These are phyloP conservation scores for Cicer pinnatifidum DNA, from an alignment of 306 rosid genomes.

Conservation along the genomic window DNA sequence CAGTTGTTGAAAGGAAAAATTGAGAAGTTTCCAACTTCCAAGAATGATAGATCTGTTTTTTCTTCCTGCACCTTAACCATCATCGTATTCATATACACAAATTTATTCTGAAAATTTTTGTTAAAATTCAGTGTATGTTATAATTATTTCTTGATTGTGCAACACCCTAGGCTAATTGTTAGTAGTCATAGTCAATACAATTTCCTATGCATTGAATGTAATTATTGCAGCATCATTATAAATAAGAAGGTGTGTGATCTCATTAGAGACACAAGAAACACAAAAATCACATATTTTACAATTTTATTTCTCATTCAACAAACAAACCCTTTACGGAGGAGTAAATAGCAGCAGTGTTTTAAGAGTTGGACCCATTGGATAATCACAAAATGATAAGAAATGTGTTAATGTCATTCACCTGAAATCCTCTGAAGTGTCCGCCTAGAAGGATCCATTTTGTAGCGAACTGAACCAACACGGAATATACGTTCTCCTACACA, in stretches of 20 bases:
- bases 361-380: not conserved
- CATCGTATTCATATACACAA: not conserved
- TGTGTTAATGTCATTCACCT: conserved; percentile 54
- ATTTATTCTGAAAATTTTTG: not conserved
- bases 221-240: too few species aligned
- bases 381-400: conserved; percentile 33
- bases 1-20: conserved; percentile 13
- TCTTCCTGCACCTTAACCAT: conserved; percentile 24
- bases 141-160: too few species aligned
- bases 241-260: too few species aligned
- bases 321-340: not conserved
- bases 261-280: too few species aligned
- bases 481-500: conserved; percentile 78
- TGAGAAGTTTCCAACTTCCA: conserved; percentile 1
- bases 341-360: not conserved
- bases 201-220: too few species aligned
- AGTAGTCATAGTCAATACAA: too few species aligned
- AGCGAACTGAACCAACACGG: conserved; percentile 72
- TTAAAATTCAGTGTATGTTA: too few species aligned
- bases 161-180: too few species aligned
- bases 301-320: conserved; percentile 1
- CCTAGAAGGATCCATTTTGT: conserved; percentile 86
- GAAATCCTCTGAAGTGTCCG: conserved; percentile 83
- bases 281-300: too few species aligned
- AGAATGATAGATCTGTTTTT: conserved; percentile 12